phyloP scores from a whole-genome alignment of 805 yeast genomes.

The Saccharomyces kudriavzevii region DNA sequence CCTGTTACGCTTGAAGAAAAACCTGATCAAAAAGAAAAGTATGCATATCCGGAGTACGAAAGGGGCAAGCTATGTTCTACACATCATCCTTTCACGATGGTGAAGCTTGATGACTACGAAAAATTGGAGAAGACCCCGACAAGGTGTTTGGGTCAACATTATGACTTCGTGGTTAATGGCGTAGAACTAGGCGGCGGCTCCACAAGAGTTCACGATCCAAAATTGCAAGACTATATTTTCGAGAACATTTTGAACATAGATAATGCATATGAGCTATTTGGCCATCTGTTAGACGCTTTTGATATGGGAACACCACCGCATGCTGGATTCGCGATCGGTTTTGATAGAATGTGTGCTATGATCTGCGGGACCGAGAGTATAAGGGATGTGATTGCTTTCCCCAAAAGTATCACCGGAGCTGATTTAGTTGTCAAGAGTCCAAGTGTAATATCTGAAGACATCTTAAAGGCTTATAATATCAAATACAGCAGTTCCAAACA shows the following conservation, averaged over 20 bases:
- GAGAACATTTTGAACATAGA: constrained; percentile 51
- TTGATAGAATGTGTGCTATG: constrained; percentile 91
- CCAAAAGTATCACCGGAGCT: constrained; percentile 80
- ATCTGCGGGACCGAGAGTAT: constrained; percentile 67
- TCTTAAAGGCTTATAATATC: constrained; percentile 50
- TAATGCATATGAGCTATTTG: constrained; percentile 60
- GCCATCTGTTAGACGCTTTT: constrained; percentile 76
- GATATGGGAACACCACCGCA: constrained; percentile 96
- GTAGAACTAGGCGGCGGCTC: constrained; percentile 97
- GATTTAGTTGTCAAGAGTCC: constrained; percentile 90
- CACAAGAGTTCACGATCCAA: constrained; percentile 83
- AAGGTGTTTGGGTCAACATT: constrained; percentile 77
- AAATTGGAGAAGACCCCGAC: constrained; percentile 46
- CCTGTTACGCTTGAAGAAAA: constrained; percentile 45
- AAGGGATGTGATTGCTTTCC: constrained; percentile 92
- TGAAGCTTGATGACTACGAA: constrained; percentile 57
- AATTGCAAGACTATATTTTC: constrained; percentile 66
- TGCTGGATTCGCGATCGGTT: constrained; percentile 93
- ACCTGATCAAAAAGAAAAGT: constrained; percentile 10
- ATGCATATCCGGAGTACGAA: constrained; percentile 57
- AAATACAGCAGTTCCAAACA: constrained; percentile 7
- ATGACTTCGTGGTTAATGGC: constrained; percentile 89
- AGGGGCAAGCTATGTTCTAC: constrained; percentile 50
- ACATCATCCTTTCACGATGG: constrained; percentile 98
- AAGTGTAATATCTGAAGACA: constrained; percentile 44